Conservation (phyloP, 1,284 basidiomycete genomes). For the Cryptococcus sp. region DNA sequence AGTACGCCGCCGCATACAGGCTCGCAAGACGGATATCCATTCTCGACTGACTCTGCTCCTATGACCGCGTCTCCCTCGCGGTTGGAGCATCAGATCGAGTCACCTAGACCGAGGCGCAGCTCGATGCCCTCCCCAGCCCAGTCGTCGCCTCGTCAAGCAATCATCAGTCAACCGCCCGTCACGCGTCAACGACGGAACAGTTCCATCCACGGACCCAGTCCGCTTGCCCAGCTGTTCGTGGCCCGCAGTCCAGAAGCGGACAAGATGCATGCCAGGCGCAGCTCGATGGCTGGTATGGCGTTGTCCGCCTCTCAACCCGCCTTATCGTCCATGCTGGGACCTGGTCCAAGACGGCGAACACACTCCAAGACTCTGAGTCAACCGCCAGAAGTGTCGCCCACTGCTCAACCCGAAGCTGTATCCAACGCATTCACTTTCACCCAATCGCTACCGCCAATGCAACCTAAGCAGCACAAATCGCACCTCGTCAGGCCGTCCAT, state of each 20-base stretch:
- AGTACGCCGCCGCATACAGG: not conserved
- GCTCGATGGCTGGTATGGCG: constrained; percentile 22
- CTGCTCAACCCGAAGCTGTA: not conserved
- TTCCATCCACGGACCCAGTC: constrained; percentile 48
- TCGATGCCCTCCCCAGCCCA: constrained; percentile 25
- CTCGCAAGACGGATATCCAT: constrained; percentile 2
- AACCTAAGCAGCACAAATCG: not conserved
- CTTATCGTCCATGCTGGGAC: constrained; percentile 18
- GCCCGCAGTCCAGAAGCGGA: constrained; percentile 17
- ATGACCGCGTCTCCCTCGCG: constrained; percentile 27
- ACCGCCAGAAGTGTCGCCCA: not conserved
- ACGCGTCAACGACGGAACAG: constrained; percentile 33
- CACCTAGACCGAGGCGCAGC: constrained; percentile 20
- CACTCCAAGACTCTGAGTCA: constrained; percentile 8
- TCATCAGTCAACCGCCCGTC: constrained; percentile 7
- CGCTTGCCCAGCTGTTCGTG: constrained; percentile 51
- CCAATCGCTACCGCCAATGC: not conserved
- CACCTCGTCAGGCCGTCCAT: constrained; percentile 1
- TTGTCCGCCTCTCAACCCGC: constrained; percentile 26
- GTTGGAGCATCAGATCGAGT: constrained; percentile 17
- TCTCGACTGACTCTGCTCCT: constrained; percentile 17
- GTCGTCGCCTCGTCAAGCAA: not conserved
- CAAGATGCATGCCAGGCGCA: constrained; percentile 15
- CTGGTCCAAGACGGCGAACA: constrained; percentile 12
- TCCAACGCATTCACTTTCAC: constrained; percentile 1